Base-by-base conservation (phyloP, 176 grass and related monocot species). In the Zoysia pacifica region DNA sequence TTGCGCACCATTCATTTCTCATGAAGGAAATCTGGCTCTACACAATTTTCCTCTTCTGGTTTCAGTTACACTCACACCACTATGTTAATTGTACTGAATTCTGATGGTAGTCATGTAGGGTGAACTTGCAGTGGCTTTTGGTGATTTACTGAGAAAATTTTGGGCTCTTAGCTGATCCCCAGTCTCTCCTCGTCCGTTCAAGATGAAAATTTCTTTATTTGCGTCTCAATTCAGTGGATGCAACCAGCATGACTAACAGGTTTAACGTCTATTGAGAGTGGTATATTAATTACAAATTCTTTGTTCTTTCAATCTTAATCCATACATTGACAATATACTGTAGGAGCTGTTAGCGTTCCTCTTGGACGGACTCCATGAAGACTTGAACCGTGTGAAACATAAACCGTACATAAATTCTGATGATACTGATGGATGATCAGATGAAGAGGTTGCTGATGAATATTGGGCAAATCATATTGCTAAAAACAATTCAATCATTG, bases 381-480 rank as follows among this genome's bases (percentile, higher is more conserved):
- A 99, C 52, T 90, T 99, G 79, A 99, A 99, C 77, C 92, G 97
- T 82, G 97, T 99, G 67, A 99, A 99, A 74, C 86, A 95, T 85
- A 93, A 76, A 84, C 97, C 93, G 67, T 95, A 94, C 78, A 93
- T 93, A 85, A 99, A 89, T 38, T 87, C 97, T 0, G 91, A 79
- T 64, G 97, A 99, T 88, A 89, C 90, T 51, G 97, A 99, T 82
- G 97, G 97, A 18, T 88, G 97, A 81, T 88, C 93, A 42, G 97
- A 99, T 89, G 97, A 99, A 86, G 97, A 99, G 79, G 92, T 96
- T 50, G 97, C 97, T 6, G 93, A 99, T 86, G 93, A 93, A 70
- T 93, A 91, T 85, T 99, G 93, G 97, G 90, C 93, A 67, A 99
- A 95, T 87, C 97, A 99, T 81, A 95, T 99, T 84, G 93, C 97